Conservation (phyloP, 208 protist species). For the Acanthamoeba castellanii region DNA sequence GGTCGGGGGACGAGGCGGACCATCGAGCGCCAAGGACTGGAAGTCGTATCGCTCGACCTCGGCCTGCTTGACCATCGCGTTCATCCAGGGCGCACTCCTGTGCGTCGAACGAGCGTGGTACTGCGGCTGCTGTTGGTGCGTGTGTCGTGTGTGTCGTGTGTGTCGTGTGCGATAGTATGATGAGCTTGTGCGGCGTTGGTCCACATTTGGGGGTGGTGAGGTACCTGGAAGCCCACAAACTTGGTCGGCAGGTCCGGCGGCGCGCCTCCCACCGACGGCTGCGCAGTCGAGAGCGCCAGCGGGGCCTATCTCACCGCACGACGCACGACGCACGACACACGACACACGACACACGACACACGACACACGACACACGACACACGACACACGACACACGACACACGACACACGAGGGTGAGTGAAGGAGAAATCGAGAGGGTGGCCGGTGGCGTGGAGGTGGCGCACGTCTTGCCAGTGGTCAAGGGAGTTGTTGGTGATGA, state of each 20-base stretch:
- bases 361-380: background rate
- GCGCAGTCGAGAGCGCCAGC: constrained; percentile 12
- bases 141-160: background rate
- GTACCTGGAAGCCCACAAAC: constrained; percentile 29
- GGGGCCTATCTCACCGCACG: background rate
- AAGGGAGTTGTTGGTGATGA: constrained; percentile 45
- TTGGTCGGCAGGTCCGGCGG: constrained; percentile 9
- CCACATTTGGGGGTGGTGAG: background rate
- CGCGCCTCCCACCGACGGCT: constrained; percentile 36
- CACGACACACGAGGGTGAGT: background rate
- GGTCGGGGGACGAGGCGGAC: no score
- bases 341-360: background rate
- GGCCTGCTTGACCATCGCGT: background rate
- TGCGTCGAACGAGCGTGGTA: background rate
- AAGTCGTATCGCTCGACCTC: background rate
- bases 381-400: background rate
- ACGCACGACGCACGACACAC: background rate
- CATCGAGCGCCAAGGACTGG: no score
- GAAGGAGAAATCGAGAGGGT: background rate
- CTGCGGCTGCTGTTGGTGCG: background rate
- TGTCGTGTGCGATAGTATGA: background rate
- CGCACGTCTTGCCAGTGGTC: constrained; percentile 40
- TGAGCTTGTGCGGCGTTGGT: background rate
- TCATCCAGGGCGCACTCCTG: background rate
- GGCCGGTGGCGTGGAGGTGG: background rate